Evolutionary conservation across 768 basidiomycete species (phyloP), one percentile per base, ranked within the genome.

Genomic region (Pulveroboletus frians): DNA sequence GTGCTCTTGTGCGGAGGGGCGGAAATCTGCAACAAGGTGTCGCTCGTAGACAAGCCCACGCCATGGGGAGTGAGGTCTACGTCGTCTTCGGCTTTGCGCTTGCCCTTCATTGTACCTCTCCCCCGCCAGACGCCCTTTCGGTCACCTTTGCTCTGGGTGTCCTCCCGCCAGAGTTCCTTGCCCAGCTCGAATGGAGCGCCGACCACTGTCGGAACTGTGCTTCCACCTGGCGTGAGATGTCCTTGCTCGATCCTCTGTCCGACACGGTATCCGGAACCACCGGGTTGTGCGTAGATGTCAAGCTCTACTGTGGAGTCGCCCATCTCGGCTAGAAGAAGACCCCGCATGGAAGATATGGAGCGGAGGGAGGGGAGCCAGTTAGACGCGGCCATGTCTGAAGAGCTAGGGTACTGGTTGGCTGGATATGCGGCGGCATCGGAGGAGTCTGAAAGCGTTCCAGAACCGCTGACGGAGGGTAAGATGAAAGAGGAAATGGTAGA

Each of bases 21-120:
- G n/a, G 76, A 74, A 38, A 73, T 65, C 56, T 71, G 78, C 40
- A 84, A 70, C 36, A 84, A 68, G 17, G 81, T 85, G 20, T 76
- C 77, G 40, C 65, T 66, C 72, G 76, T 43, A 73, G 73, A 47
- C 62, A 71, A 31, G 75, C 71, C 53, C 17, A 57, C 55, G 49
- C 53, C 51, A 6, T 52, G 52, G 35, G 44, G 43, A 8, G 49
- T 31, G 47, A 47, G 35, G 43, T 11, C 17, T 9, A 36, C 3
- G 37, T 54, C 46, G 43, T 47, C 62, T 11, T 35, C 42, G 6
- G 26, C n/a, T 11, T 35, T 56, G 18, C 36, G 29, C 43, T 43
- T 54, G 15, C 35, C 49, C 23, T 47, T 57, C 4, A 18, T 7
- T n/a, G 50, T 35, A 39, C 46, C 46, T 45, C 29, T 50, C 17